Conservation (phyloP, 1,139 yeast species). For the Blastobotrys arbuscula region DNA sequence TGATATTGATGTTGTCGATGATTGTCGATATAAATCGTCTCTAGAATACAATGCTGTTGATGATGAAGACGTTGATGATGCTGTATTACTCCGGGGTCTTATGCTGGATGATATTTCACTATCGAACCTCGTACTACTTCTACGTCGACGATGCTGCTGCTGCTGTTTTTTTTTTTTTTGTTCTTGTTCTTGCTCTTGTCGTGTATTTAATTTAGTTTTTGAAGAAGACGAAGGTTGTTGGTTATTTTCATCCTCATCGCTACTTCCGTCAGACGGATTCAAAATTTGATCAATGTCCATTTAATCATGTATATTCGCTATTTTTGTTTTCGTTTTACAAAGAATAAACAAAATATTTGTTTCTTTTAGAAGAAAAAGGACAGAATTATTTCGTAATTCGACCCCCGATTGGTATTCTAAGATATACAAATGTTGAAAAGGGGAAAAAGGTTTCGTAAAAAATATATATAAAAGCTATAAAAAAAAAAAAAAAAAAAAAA, state of each 20-base stretch:
- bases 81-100: slow-evolving; percentile 1
- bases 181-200: neutral
- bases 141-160: neutral
- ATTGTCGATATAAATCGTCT: neutral
- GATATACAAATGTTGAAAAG: too few relatives aligned
- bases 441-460: neutral
- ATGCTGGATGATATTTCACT: neutral
- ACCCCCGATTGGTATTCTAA: too few relatives aligned
- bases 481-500: neutral
- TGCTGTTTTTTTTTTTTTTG: neutral
- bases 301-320: slow-evolving; percentile 17
- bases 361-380: too few relatives aligned
- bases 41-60: neutral
- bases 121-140: neutral
- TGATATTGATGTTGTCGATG: neutral
- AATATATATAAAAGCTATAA: neutral
- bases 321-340: too few relatives aligned
- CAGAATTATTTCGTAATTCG: too few relatives aligned
- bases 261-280: slow-evolving; percentile 13
- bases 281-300: slow-evolving; percentile 24
- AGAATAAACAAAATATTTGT: too few relatives aligned
- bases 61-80: slow-evolving; percentile 2
- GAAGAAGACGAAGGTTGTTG: neutral
- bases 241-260: neutral
- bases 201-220: neutral